Conservation (phyloP, 306 rosid species). For the Fragaria iinumae region DNA sequence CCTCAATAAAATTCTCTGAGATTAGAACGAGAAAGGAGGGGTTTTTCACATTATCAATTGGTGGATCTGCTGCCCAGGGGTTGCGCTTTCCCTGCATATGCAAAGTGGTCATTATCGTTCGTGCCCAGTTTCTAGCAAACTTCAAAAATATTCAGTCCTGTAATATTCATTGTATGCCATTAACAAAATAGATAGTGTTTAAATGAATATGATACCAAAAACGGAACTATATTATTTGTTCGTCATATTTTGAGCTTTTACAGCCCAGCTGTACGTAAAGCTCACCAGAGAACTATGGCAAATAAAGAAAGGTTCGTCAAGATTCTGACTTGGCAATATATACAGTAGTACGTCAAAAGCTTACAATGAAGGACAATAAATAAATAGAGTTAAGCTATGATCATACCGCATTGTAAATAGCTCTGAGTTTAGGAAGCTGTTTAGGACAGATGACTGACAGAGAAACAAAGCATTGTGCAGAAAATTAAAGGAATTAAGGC, state of each 20-base stretch:
- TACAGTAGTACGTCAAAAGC: neutral
- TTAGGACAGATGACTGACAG: constrained; percentile 89
- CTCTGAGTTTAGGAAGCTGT: constrained; percentile 77
- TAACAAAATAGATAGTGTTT: neutral
- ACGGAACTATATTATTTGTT: neutral
- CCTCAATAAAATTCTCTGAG: constrained; percentile 88
- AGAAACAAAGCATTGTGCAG: constrained; percentile 76
- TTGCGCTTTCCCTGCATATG: constrained; percentile 77
- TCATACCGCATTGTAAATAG: constrained; percentile 76
- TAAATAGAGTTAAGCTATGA: neutral
- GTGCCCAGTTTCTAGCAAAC: constrained; percentile 9
- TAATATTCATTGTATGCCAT: neutral
- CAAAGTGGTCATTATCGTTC: constrained; percentile 35
- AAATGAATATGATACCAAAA: neutral
- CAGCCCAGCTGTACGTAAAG: constrained; percentile 2
- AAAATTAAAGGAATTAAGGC: constrained; percentile 26
- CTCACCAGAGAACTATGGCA: neutral
- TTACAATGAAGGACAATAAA: neutral
- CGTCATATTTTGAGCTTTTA: neutral
- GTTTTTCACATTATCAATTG: constrained; percentile 50
- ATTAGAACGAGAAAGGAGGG: constrained; percentile 67
- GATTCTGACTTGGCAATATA: neutral
- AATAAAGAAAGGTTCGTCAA: constrained; percentile 4
- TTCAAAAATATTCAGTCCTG: neutral
- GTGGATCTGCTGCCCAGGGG: constrained; percentile 58